A percentile compares a stretch with the other conserved stretches of the same genome.
phyloP scores from a whole-genome alignment of 257 asterid species.

The Penstemon davidsonii region DNA sequence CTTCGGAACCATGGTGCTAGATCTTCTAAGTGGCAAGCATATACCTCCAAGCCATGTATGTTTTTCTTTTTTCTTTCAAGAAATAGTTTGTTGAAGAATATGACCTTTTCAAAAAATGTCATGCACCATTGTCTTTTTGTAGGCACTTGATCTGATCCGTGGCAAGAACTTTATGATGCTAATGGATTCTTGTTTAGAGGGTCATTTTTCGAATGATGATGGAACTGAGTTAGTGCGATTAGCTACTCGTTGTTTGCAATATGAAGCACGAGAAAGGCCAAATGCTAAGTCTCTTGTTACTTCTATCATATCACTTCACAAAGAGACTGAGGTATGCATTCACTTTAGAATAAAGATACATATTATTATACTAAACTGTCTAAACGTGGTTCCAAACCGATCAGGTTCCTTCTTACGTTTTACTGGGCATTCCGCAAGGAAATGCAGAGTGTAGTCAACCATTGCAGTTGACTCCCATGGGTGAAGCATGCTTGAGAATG shows the following conservation, averaged over 20 bases:
- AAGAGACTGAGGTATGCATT: slow-evolving; percentile 71
- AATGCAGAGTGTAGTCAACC: slow-evolving; percentile 36
- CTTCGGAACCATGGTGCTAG: slow-evolving; percentile 68
- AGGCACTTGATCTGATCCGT: slow-evolving; percentile 69
- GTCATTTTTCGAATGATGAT: slow-evolving; percentile 79
- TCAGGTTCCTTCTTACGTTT: slow-evolving; percentile 81
- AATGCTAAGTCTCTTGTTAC: slow-evolving; percentile 67
- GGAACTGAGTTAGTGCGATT: slow-evolving; percentile 83
- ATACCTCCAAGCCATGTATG: slow-evolving; percentile 72
- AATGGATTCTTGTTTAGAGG: slow-evolving; percentile 84
- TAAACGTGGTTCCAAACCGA: not conserved
- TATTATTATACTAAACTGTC: too few species aligned
- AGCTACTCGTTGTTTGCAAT: slow-evolving; percentile 94
- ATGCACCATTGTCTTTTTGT: not conserved
- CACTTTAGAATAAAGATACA: too few species aligned
- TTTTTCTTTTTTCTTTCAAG: not conserved
- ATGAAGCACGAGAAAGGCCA: slow-evolving; percentile 92
- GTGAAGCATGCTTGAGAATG: slow-evolving; percentile 94
- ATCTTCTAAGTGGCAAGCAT: slow-evolving; percentile 73
- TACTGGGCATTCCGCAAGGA: slow-evolving; percentile 72
- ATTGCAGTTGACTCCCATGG: slow-evolving; percentile 66
- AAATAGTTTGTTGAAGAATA: too few species aligned
- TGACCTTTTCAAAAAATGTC: not conserved
- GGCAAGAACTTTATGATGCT: slow-evolving; percentile 60
- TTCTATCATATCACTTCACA: slow-evolving; percentile 73